Evolutionary conservation across 495 filamentous ascomycete species (phyloP), one percentile per base, ranked within the genome.

Genomic region (Penicillium manginii): DNA sequence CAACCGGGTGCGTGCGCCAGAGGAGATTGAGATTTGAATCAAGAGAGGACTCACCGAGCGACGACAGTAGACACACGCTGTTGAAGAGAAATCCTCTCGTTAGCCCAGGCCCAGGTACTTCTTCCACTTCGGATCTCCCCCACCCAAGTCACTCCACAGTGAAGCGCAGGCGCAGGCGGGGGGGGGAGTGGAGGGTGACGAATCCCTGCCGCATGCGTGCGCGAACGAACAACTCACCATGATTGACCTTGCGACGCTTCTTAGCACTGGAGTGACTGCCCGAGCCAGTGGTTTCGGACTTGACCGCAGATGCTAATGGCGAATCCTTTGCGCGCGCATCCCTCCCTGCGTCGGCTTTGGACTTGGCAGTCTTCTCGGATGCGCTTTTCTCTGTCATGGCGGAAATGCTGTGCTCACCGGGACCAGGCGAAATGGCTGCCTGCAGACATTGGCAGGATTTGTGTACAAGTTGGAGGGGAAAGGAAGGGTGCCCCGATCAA

Each of bases 181-280:
- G 4, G 40, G 40, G 17, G n/a, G n/a, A 17, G 3, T n/a, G 15
- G 14, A 43, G 40, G 17, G 17, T 9, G 17, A n/a, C 14, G 15
- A 43, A 72, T 65, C 65, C 68, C 68, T 69, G 63, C 69, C 45
- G 45, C 45, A 47, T 47, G 21, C 69, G 68, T 49, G 58, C 53
- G 37, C 46, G 50, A 59, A 58, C 39, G 54, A 58, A 58, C 56
- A 59, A 75, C 86, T 83, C 85, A 96, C 93, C 94, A 84, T 99
- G 96, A 85, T 97, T 98, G 68, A 99, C 94, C 82, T 99, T 99
- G 78, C 93, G 90, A 78, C 96, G 85, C 85, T 97, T 98, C 83
- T 94, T 96, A 19, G 90, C 87, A 68, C 87, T 91, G 54, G 78
- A 75, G 60, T 80, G 73, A 69, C 71, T 67, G 58, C 70, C 74